A percentile compares a stretch with the other conserved stretches of the same genome.
These are phyloP conservation scores for Malus asiatica DNA, from an alignment of 306 rosid species.

Conservation along the genomic window DNA sequence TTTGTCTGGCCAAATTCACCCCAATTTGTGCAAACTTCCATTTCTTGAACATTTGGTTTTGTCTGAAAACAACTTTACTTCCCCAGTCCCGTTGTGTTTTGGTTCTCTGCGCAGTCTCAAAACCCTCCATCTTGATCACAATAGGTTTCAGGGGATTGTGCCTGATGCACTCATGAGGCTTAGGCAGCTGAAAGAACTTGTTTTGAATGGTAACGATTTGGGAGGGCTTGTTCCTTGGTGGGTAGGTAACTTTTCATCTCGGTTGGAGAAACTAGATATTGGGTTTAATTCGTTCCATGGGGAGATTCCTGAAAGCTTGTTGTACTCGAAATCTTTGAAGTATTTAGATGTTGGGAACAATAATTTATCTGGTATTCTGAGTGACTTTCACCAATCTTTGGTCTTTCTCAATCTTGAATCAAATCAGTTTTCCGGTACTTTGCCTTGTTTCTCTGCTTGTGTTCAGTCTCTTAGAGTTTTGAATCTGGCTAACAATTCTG, in stretches of 20 bases:
- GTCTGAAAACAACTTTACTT: conserved; percentile 60
- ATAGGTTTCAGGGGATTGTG: conserved; percentile 57
- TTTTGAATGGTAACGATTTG: conserved; percentile 60
- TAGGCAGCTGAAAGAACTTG: conserved; percentile 52
- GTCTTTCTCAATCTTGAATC: conserved; percentile 73
- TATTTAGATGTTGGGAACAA: conserved; percentile 67
- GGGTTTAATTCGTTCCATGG: conserved; percentile 60
- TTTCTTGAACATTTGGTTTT: conserved; percentile 47
- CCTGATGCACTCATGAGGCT: conserved; percentile 66
- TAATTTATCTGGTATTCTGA: conserved; percentile 48
- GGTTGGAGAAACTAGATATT: conserved; percentile 54
- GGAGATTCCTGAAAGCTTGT: conserved; percentile 64
- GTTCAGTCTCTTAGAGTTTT: conserved; percentile 50
- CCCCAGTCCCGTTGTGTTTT: conserved; percentile 58
- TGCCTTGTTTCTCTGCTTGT: conserved; percentile 85
- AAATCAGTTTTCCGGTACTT: conserved; percentile 77
- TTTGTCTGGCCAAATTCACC: conserved; percentile 69
- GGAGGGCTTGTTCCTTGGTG: conserved; percentile 68
- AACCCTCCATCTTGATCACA: conserved; percentile 56
- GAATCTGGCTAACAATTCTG: conserved; percentile 72
- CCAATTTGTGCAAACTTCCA: conserved; percentile 49
- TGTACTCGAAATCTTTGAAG: conserved; percentile 51
- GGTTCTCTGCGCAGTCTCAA: conserved; percentile 47
- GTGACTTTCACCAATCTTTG: conserved; percentile 68
- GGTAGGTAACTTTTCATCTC: conserved; percentile 80